Evolutionary conservation across 2,329 filamentous ascomycete species (phyloP).

Genomic region (Cadophora sp.): DNA sequence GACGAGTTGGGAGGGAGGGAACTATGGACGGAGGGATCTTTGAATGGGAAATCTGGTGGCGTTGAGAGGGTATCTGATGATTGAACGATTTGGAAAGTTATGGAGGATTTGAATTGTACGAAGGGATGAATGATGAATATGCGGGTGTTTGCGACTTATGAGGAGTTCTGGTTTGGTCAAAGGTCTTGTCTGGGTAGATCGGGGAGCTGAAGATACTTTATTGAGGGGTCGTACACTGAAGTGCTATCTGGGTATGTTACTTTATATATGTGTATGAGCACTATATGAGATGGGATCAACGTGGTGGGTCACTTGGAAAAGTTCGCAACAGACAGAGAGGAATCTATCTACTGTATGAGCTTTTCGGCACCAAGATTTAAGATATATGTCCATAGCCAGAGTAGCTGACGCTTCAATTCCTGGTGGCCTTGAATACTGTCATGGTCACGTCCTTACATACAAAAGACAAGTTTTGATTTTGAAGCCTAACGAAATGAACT

Average conservation of each 20-base stretch:
- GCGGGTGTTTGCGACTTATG: not conserved
- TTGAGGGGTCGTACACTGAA: not conserved
- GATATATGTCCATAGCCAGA: too few relatives aligned
- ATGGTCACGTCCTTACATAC: not conserved
- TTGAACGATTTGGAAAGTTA: not conserved
- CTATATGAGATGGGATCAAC: too few relatives aligned
- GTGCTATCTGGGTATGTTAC: too few relatives aligned
- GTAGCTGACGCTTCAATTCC: too few relatives aligned
- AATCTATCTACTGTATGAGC: too few relatives aligned
- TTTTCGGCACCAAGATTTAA: too few relatives aligned
- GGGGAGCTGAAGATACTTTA: not conserved
- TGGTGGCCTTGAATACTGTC: too few relatives aligned
- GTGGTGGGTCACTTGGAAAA: too few relatives aligned
- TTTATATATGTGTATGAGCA: too few relatives aligned
- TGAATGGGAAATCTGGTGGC: not conserved
- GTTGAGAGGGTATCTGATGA: not conserved
- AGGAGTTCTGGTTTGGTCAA: not conserved
- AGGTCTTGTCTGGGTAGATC: not conserved
- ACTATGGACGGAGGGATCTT: not conserved
- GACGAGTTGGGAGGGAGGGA: conserved; percentile 8
- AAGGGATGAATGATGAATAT: not conserved
- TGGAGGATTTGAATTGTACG: not conserved
- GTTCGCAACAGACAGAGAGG: too few relatives aligned
- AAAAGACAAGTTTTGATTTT: not conserved
- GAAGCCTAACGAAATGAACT: not conserved